Evolutionary conservation across 1,284 basidiomycete species (phyloP).

Genomic region (Cystobasidiaceae sp.): DNA sequence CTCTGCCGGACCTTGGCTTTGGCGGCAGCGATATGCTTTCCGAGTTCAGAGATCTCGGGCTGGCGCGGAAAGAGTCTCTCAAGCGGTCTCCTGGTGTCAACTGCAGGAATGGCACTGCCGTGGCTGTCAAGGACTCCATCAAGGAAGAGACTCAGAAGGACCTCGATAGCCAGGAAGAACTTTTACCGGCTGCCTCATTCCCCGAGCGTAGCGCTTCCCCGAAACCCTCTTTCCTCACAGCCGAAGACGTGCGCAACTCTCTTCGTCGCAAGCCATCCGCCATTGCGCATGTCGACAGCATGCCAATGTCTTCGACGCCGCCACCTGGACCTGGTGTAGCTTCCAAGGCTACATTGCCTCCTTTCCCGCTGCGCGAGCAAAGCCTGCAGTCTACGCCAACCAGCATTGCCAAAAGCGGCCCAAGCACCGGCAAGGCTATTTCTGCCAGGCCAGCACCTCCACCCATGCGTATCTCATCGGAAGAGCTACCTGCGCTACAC

Average conservation of each 20-base stretch:
- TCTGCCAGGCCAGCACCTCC: slow-evolving; percentile 25
- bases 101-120: slow-evolving; percentile 4
- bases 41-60: slow-evolving; percentile 15
- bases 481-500: slow-evolving; percentile 14
- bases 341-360: background rate
- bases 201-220: slow-evolving; percentile 9
- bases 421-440: slow-evolving; percentile 17
- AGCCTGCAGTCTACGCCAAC: background rate
- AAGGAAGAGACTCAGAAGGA: too few species aligned
- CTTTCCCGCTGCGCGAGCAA: background rate
- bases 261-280: slow-evolving; percentile 5
- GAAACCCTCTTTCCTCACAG: slow-evolving; percentile 6
- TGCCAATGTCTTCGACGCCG: slow-evolving; percentile 16
- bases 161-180: slow-evolving; percentile 7
- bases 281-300: background rate
- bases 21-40: background rate
- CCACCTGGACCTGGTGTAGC: background rate
- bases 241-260: slow-evolving; percentile 19
- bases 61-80: slow-evolving; percentile 25
- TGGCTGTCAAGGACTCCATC: background rate
- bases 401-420: background rate
- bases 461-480: slow-evolving; percentile 28
- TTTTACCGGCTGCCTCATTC: background rate
- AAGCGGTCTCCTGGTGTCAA: slow-evolving; percentile 19
- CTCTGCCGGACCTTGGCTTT: slow-evolving; percentile 22